Conservation (phyloP, 176 grass and related monocot genomes). For the Stipa capillata region DNA sequence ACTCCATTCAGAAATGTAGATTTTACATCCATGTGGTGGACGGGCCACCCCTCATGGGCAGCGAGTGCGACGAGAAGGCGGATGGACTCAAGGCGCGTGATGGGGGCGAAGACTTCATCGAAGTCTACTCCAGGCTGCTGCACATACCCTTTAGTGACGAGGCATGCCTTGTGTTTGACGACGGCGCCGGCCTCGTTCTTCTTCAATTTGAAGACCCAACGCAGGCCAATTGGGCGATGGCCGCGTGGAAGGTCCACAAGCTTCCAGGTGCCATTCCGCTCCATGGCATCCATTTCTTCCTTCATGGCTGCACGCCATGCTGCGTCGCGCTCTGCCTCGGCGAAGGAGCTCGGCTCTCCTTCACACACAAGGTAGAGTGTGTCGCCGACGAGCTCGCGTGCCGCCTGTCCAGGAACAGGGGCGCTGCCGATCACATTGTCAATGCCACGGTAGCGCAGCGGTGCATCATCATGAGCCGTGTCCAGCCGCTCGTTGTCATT, state of each 20-base stretch:
- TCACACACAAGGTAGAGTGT: too few relatives aligned
- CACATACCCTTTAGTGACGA: not conserved
- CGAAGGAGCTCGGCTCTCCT: not conserved
- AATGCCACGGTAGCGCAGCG: not conserved
- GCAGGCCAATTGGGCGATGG: too few relatives aligned
- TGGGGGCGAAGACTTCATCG: not conserved
- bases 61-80: not conserved
- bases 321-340: not conserved
- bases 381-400: not conserved
- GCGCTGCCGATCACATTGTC: not conserved
- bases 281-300: not conserved
- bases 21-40: not conserved
- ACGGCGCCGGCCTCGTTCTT: not conserved
- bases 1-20: not conserved
- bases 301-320: not conserved
- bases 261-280: not conserved
- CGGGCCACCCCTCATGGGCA: not conserved
- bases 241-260: not conserved
- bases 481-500: not conserved
- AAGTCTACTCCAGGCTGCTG: not conserved
- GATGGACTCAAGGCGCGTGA: not conserved
- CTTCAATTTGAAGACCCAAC: not conserved
- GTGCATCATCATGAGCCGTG: not conserved
- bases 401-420: not conserved
- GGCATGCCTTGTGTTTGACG: too few relatives aligned